Conservation (phyloP, 495 filamentous ascomycete species). For the Lasiosphaeria ovina region DNA sequence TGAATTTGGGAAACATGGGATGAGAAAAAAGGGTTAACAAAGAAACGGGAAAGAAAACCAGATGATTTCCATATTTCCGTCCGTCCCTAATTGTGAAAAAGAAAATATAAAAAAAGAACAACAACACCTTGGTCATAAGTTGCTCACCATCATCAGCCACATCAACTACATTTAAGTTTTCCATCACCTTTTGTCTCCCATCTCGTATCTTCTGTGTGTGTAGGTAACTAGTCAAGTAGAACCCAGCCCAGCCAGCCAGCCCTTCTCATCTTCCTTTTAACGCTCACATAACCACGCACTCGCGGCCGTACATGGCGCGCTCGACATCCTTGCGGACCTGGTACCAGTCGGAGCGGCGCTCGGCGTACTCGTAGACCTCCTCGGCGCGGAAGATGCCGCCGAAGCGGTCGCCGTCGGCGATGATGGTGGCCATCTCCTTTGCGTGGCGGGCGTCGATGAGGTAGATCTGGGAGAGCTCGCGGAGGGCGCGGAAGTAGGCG, state of each 20-base stretch:
- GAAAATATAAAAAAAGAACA: too few species aligned
- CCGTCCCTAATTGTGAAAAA: too few species aligned
- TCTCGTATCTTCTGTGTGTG: too few species aligned
- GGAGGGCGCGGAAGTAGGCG: constrained; percentile 85
- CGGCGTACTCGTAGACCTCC: constrained; percentile 96
- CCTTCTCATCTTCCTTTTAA: not conserved
- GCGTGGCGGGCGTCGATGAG: constrained; percentile 84
- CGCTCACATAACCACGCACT: constrained; percentile 78
- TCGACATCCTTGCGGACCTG: constrained; percentile 83
- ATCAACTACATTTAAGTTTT: too few species aligned
- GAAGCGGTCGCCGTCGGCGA: constrained; percentile 89
- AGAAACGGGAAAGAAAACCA: too few species aligned
- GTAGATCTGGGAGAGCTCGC: constrained; percentile 93
- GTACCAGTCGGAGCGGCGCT: constrained; percentile 92
- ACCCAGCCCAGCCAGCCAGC: not conserved
- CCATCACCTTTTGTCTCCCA: too few species aligned
- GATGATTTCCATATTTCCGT: too few species aligned
- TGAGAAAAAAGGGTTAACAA: too few species aligned
- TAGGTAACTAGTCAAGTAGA: too few species aligned
- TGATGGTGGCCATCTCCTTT: constrained; percentile 91
- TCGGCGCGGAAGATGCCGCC: constrained; percentile 89
- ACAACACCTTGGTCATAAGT: too few species aligned
- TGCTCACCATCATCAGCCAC: too few species aligned
- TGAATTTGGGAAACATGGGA: too few species aligned
- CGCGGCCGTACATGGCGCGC: constrained; percentile 95